Conservation (phyloP, 192 early-diverging fungal genomes). For the Podila horticola region DNA sequence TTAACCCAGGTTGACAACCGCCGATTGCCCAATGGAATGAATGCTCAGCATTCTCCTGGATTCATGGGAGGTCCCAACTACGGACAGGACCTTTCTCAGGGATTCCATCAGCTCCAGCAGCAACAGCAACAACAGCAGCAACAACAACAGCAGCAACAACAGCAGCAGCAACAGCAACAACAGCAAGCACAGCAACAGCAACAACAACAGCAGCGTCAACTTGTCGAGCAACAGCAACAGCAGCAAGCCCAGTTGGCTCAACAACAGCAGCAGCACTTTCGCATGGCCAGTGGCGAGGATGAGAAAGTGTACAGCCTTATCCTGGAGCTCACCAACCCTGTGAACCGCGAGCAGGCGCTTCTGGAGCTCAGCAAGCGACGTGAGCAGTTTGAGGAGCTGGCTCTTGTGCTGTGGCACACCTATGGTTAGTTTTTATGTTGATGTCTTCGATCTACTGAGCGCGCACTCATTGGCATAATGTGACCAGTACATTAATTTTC, state of each 20-base stretch:
- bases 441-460: background rate
- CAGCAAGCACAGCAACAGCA: background rate
- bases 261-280: constrained; percentile 54
- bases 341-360: constrained; percentile 88
- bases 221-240: background rate
- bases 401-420: constrained; percentile 96
- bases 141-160: background rate
- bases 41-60: constrained; percentile 1
- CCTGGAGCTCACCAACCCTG: constrained; percentile 81
- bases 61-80: constrained; percentile 1
- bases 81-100: background rate
- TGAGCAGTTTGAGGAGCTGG: constrained; percentile 95
- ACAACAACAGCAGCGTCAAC: background rate
- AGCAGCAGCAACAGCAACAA: constrained; percentile 27
- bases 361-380: constrained; percentile 93
- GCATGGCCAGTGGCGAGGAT: constrained; percentile 60
- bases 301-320: constrained; percentile 92
- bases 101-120: constrained; percentile 33
- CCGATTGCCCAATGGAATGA: background rate
- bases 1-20: background rate
- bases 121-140: background rate
- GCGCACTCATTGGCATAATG: too few species aligned
- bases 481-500: background rate
- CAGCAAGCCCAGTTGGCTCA: constrained; percentile 9
- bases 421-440: constrained; percentile 60